A percentile compares a stretch with the other conserved stretches of the same genome.
Conservation (phyloP, 2,329 filamentous ascomycete species). For the Fusarium tricinctum region DNA sequence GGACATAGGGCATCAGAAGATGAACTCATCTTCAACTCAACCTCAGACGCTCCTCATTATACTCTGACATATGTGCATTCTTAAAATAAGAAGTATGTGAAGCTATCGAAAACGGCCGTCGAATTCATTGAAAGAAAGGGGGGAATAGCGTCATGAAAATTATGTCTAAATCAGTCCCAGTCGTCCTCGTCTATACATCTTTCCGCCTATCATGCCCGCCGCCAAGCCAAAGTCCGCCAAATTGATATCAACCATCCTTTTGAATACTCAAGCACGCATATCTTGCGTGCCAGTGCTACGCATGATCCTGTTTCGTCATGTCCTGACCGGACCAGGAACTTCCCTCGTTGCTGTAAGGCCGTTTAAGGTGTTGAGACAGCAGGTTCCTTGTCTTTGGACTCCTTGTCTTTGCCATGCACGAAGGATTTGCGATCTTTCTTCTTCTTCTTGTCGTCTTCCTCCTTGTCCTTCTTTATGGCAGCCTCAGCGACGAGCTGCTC, state of each 20-base stretch:
- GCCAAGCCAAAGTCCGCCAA: slow-evolving; percentile 8
- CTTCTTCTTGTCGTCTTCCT: slow-evolving; percentile 74
- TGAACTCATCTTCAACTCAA: slow-evolving; percentile 18
- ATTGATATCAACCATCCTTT: slow-evolving; percentile 16
- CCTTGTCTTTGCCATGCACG: slow-evolving; percentile 26
- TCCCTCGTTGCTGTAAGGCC: background rate
- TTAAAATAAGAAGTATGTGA: background rate
- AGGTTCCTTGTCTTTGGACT: slow-evolving; percentile 34
- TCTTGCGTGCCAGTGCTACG: slow-evolving; percentile 1
- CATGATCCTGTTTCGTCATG: background rate
- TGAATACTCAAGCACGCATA: slow-evolving; percentile 7
- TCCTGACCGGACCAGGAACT: background rate
- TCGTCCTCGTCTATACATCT: slow-evolving; percentile 38
- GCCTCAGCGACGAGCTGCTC: slow-evolving; percentile 98
- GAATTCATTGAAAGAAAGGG: slow-evolving; percentile 27
- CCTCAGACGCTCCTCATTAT: background rate
- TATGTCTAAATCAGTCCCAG: slow-evolving; percentile 49
- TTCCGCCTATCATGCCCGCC: slow-evolving; percentile 15
- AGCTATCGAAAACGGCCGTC: slow-evolving; percentile 15
- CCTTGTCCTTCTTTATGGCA: slow-evolving; percentile 86
- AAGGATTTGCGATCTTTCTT: slow-evolving; percentile 66
- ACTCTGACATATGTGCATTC: background rate
- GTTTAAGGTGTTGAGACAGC: slow-evolving; percentile 9
- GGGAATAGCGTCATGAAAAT: slow-evolving; percentile 47
- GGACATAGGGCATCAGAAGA: slow-evolving; percentile 23